Conservation (phyloP, 2,329 filamentous ascomycete species). For the Epichloe gansuensis region DNA sequence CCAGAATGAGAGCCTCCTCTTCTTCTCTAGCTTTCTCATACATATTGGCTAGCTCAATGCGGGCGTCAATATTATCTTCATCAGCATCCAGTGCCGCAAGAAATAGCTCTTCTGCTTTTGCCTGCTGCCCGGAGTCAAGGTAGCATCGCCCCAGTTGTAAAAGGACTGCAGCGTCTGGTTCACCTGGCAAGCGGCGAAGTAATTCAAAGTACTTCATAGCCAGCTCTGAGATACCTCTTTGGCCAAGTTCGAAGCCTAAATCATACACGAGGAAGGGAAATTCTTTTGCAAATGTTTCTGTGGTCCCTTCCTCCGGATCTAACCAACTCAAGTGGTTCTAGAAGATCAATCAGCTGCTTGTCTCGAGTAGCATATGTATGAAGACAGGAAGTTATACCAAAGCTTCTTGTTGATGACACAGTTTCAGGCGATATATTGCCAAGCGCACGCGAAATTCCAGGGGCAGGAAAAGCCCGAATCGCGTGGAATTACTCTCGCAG, state of each 20-base stretch:
- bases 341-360: background rate
- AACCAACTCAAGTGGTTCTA: conserved; percentile 59
- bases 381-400: conserved; percentile 39
- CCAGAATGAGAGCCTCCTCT: conserved; percentile 64
- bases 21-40: conserved; percentile 64
- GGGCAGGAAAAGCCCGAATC: conserved; percentile 64
- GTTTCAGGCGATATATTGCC: conserved; percentile 66
- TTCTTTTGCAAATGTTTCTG: conserved; percentile 40
- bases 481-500: conserved; percentile 35
- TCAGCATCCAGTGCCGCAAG: conserved; percentile 62
- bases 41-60: conserved; percentile 68
- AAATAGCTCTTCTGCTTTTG: conserved; percentile 66
- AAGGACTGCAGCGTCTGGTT: conserved; percentile 38
- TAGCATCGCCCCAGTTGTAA: conserved; percentile 56
- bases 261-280: conserved; percentile 74
- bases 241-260: conserved; percentile 33
- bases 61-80: conserved; percentile 58
- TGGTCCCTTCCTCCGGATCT: conserved; percentile 43
- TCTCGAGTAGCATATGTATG: background rate
- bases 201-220: conserved; percentile 46
- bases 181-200: conserved; percentile 34
- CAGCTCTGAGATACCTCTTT: conserved; percentile 13
- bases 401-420: conserved; percentile 59
- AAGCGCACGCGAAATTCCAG: conserved; percentile 74
- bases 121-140: conserved; percentile 45